Percentiles rank a stretch among this genome's conserved stretches.
These are phyloP conservation scores for Xylaria sp. DNA, from an alignment of 2,329 filamentous ascomycete species.

Conservation along the genomic window DNA sequence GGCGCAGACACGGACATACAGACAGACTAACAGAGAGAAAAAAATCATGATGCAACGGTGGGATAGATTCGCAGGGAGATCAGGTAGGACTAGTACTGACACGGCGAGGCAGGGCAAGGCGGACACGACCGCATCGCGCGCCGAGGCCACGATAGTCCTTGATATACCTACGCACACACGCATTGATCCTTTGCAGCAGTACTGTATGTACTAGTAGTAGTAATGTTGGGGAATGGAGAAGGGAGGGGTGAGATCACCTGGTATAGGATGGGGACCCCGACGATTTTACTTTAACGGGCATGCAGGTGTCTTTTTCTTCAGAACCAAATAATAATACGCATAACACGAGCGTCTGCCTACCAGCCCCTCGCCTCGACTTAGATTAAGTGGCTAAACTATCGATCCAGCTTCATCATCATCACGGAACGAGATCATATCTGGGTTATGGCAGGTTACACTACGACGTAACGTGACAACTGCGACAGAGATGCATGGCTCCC, in stretches of 20 bases:
- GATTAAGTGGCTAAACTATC: not conserved
- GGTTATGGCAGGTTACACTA: not conserved
- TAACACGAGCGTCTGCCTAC: not conserved
- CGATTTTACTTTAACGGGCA: not conserved
- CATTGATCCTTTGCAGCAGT: not conserved
- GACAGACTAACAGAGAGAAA: not conserved
- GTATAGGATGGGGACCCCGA: not conserved
- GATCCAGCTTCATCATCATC: slow-evolving; percentile 4
- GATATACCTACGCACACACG: slow-evolving; percentile 11
- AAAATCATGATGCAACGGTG: slow-evolving; percentile 13
- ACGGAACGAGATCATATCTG: not conserved
- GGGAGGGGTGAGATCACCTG: not conserved
- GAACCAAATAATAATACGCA: not conserved
- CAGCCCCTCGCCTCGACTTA: not conserved
- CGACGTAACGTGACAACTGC: slow-evolving; percentile 31
- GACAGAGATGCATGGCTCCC: slow-evolving; percentile 6
- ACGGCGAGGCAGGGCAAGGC: slow-evolving; percentile 19
- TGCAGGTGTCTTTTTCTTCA: not conserved
- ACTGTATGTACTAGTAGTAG: too few species aligned
- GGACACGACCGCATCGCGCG: slow-evolving; percentile 1
- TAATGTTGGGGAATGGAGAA: not conserved
- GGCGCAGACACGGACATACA: not conserved
- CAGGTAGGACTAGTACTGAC: slow-evolving; percentile 26
- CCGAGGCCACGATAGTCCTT: slow-evolving; percentile 24
- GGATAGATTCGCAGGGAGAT: not conserved